A percentile compares a stretch with the other conserved stretches of the same genome.
These are phyloP conservation scores for Russula brevipes DNA, from an alignment of 768 basidiomycete species.

Conservation along the genomic window DNA sequence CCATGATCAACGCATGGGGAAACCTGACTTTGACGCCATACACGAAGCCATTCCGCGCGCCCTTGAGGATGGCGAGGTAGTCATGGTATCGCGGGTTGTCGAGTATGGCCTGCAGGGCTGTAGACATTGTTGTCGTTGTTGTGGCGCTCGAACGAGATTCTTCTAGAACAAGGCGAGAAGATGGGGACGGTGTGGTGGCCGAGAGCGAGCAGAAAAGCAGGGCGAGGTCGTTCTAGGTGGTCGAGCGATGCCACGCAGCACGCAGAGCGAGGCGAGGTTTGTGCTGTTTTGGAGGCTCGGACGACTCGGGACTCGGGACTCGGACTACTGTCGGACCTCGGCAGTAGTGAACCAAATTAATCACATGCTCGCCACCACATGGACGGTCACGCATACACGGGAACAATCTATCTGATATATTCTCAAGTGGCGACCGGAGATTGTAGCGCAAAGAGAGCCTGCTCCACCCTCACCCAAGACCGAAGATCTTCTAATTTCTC, in stretches of 20 bases:
- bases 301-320: background rate
- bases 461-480: conserved; percentile 15
- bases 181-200: background rate
- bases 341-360: background rate
- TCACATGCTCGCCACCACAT: conserved; percentile 15
- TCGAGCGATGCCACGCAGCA: background rate
- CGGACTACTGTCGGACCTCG: background rate
- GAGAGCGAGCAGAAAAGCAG: background rate
- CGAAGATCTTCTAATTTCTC: conserved; percentile 19
- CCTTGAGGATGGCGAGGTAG: conserved; percentile 88
- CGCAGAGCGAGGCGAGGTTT: too few relatives aligned
- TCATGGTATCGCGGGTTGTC: conserved; percentile 79
- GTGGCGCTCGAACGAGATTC: too few relatives aligned
- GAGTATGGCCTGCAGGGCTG: conserved; percentile 36
- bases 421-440: background rate
- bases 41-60: conserved; percentile 84
- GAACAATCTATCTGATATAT: background rate
- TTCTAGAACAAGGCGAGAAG: background rate
- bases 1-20: conserved; percentile 96
- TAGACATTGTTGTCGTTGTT: conserved; percentile 25
- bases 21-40: conserved; percentile 90
- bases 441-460: background rate
- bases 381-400: background rate
- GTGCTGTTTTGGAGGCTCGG: background rate
- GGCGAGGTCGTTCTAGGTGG: background rate